These are phyloP conservation scores for Monosporascus ibericus DNA, from an alignment of 2,329 filamentous ascomycete species.

Conservation along the genomic window DNA sequence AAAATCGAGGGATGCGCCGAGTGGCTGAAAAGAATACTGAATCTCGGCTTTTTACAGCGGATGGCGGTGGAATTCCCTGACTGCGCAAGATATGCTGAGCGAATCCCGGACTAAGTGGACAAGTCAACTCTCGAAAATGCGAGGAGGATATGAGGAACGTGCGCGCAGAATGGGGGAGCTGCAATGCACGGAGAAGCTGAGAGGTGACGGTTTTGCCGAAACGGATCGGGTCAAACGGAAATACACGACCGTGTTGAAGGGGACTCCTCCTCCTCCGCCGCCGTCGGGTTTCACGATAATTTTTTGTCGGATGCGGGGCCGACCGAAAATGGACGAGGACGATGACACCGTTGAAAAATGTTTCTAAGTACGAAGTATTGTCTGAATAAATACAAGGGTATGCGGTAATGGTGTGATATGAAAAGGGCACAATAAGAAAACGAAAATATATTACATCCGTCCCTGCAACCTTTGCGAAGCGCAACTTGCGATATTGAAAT, in stretches of 20 bases:
- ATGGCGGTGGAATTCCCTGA: not conserved
- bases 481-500: not conserved
- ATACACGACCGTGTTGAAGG: conserved; percentile 4
- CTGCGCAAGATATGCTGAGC: not conserved
- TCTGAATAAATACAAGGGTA: not conserved
- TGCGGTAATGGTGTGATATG: not conserved
- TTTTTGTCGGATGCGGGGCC: not conserved
- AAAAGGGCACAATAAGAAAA: not conserved
- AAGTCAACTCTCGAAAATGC: not conserved
- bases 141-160: not conserved
- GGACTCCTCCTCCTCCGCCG: conserved; percentile 5
- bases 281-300: conserved; percentile 17
- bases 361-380: not conserved
- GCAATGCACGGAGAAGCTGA: conserved; percentile 1
- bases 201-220: conserved; percentile 19
- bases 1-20: not conserved
- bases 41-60: not conserved
- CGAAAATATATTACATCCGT: not conserved
- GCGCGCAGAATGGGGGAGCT: not conserved
- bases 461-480: not conserved
- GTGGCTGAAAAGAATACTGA: not conserved
- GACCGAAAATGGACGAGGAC: conserved; percentile 1
- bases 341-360: not conserved
- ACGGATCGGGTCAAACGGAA: conserved; percentile 19
- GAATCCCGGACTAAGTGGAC: not conserved